Evolutionary conservation across 2,329 filamentous ascomycete species (phyloP).

Genomic region (Trichoderma guizhouense): DNA sequence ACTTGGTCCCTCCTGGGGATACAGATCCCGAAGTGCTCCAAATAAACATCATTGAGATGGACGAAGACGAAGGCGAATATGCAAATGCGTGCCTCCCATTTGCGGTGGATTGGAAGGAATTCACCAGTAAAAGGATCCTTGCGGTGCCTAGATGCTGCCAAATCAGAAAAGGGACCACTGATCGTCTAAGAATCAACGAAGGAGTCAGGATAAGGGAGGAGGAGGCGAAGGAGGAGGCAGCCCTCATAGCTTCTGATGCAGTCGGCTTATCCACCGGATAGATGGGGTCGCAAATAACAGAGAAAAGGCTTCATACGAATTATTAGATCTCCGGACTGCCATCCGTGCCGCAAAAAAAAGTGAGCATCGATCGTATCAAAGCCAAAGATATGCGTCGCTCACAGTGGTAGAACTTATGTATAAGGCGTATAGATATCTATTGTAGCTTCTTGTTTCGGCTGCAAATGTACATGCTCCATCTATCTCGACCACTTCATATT

Average conservation of each 20-base stretch:
- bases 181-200: background rate
- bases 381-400: too few relatives aligned
- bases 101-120: background rate
- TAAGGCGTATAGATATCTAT: too few relatives aligned
- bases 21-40: background rate
- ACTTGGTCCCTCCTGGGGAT: background rate
- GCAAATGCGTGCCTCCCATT: background rate
- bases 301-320: background rate
- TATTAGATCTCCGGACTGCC: too few relatives aligned
- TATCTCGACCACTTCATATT: background rate
- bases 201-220: background rate
- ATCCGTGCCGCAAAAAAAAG: too few relatives aligned
- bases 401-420: too few relatives aligned
- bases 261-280: background rate
- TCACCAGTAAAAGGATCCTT: background rate
- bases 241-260: background rate
- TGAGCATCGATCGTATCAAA: too few relatives aligned
- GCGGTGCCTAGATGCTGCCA: background rate
- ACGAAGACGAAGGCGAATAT: background rate
- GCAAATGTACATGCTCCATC: too few relatives aligned
- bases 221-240: background rate
- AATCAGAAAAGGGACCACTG: background rate
- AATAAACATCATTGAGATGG: background rate
- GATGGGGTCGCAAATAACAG: background rate
- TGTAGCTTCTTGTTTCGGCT: too few relatives aligned